These are phyloP conservation scores for Vitis hybrid DNA, from an alignment of 177 flowering plant species.

Conservation along the genomic window DNA sequence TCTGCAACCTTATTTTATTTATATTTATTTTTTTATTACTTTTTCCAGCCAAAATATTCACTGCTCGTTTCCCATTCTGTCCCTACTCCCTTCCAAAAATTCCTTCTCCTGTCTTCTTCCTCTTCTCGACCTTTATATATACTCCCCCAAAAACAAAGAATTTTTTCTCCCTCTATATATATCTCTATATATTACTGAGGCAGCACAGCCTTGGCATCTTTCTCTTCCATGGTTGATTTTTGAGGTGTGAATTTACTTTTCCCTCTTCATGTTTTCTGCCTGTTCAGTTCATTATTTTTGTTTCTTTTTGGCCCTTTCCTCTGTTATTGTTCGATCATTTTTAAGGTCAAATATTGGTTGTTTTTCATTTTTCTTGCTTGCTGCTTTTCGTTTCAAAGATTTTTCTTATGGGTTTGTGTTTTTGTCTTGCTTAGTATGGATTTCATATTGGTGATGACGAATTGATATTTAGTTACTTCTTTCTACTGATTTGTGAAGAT, in stretches of 20 bases:
- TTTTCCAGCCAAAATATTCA: background rate
- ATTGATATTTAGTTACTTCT: background rate
- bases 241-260: constrained; percentile 23
- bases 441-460: background rate
- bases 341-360: constrained; percentile 7
- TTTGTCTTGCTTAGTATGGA: background rate
- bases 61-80: constrained; percentile 9
- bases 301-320: background rate
- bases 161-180: constrained; percentile 4
- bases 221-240: constrained; percentile 28
- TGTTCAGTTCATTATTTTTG: background rate
- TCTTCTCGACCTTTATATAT: background rate
- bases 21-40: background rate
- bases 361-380: background rate
- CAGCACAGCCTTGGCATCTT: constrained; percentile 7
- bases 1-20: constrained; percentile 9
- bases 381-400: background rate
- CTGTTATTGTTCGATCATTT: constrained; percentile 10
- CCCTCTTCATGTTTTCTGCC: background rate
- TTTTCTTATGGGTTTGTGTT: constrained; percentile 11
- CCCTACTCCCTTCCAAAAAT: constrained; percentile 9
- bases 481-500: constrained; percentile 9
- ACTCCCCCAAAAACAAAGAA: background rate
- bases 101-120: constrained; percentile 6
- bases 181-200: constrained; percentile 12